phyloP scores from a whole-genome alignment of 805 yeast genomes.

The Ogataea pignaliae region DNA sequence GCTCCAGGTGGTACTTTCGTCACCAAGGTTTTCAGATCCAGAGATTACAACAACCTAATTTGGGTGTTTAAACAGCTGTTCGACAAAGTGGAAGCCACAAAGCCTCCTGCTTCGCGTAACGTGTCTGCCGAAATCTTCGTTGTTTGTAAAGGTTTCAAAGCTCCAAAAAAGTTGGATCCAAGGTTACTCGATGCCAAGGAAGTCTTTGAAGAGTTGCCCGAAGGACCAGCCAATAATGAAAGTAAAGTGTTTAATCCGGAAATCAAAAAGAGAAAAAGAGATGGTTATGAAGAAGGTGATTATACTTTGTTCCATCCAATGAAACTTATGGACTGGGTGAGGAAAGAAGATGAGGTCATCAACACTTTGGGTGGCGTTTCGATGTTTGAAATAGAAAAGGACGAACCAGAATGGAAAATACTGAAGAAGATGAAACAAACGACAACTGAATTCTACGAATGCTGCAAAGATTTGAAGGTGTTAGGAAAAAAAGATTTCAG shows the following conservation, averaged over 20 bases:
- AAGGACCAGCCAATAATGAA: constrained; percentile 72
- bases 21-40: constrained; percentile 96
- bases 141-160: constrained; percentile 92
- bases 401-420: constrained; percentile 67
- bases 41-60: constrained; percentile 92
- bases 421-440: constrained; percentile 71
- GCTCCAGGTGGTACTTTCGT: constrained; percentile 91
- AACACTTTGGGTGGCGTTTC: constrained; percentile 71
- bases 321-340: constrained; percentile 77
- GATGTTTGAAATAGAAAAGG: constrained; percentile 56
- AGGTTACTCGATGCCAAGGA: constrained; percentile 85
- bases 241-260: constrained; percentile 95
- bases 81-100: constrained; percentile 96
- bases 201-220: constrained; percentile 89
- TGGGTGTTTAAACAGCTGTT: constrained; percentile 98
- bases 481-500: constrained; percentile 94
- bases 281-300: constrained; percentile 96
- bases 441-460: constrained; percentile 71
- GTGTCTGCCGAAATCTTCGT: constrained; percentile 99
- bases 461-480: constrained; percentile 88
- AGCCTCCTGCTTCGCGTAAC: constrained; percentile 98
- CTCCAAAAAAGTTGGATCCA: constrained; percentile 94
- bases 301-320: constrained; percentile 64
- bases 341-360: constrained; percentile 71
- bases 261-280: constrained; percentile 81